Evolutionary conservation across 2,329 filamentous ascomycete genomes (phyloP).

Genomic region (Colletotrichum eremochloae): DNA sequence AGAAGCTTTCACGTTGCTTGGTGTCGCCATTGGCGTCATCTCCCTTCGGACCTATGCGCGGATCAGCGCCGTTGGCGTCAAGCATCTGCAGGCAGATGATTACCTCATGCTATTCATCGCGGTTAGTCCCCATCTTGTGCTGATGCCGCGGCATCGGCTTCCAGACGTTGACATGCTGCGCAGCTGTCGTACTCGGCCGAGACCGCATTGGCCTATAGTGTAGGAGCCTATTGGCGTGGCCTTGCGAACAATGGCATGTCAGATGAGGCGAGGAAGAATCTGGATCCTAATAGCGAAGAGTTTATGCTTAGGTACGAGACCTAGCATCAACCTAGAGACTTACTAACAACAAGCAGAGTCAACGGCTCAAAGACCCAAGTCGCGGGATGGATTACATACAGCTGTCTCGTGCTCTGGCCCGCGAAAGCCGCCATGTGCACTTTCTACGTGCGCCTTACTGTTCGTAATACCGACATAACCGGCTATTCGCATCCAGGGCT

Average conservation of each 20-base stretch:
- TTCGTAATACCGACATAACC: conserved; percentile 43
- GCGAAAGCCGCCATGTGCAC: conserved; percentile 66
- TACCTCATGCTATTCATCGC: conserved; percentile 54
- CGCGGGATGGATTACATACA: conserved; percentile 65
- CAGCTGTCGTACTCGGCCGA: conserved; percentile 43
- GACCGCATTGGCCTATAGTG: conserved; percentile 49
- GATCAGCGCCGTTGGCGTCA: conserved; percentile 60
- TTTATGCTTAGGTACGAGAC: conserved; percentile 54
- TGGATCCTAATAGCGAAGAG: conserved; percentile 60
- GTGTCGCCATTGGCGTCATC: conserved; percentile 63
- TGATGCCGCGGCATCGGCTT: background rate
- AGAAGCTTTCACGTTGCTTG: conserved; percentile 60
- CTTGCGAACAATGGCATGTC: conserved; percentile 72
- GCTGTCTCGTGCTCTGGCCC: conserved; percentile 61
- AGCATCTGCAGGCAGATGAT: conserved; percentile 68
- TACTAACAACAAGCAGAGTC: conserved; percentile 50
- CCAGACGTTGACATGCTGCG: background rate
- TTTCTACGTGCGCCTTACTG: conserved; percentile 65
- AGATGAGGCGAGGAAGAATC: conserved; percentile 58
- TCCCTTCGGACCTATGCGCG: conserved; percentile 64
- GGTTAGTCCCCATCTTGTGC: conserved; percentile 37
- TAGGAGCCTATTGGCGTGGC: conserved; percentile 58
- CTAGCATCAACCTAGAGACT: accelerated
- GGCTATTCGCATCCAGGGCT: background rate
- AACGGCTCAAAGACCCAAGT: conserved; percentile 67